Conservation (phyloP, 495 filamentous ascomycete species). For the Glonium stellatum region DNA sequence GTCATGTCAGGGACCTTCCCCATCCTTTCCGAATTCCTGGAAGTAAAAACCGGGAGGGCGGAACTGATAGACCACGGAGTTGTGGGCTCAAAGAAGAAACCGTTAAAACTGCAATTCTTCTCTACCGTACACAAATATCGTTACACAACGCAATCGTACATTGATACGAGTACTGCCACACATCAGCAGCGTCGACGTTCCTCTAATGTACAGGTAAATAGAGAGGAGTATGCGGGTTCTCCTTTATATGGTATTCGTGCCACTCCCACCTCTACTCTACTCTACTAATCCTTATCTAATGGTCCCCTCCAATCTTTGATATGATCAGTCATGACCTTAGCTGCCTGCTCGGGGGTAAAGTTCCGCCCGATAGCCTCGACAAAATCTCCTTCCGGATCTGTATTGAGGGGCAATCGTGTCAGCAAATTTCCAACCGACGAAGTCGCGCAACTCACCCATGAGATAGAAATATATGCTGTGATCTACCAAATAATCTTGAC, state of each 20-base stretch:
- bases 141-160: no score
- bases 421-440: slow-evolving; percentile 1
- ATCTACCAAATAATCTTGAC: slow-evolving; percentile 95
- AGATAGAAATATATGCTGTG: slow-evolving; percentile 99
- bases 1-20: neutral
- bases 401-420: slow-evolving; percentile 11
- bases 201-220: no score
- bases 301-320: slow-evolving; percentile 80
- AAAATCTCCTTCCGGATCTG: slow-evolving; percentile 94
- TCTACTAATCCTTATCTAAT: slow-evolving; percentile 32
- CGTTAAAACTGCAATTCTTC: no score
- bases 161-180: no score
- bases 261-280: neutral
- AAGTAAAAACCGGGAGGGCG: neutral
- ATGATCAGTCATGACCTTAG: slow-evolving; percentile 77
- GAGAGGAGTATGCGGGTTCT: no score
- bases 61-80: neutral
- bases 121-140: no score
- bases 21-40: neutral
- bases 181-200: no score
- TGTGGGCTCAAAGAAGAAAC: neutral
- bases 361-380: slow-evolving; percentile 94
- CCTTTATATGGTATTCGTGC: neutral
- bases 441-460: slow-evolving; percentile 58
- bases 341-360: slow-evolving; percentile 79